Evolutionary conservation across 495 filamentous ascomycete genomes (phyloP), one percentile per base, ranked within the genome.

Genomic region (Penicillium diatomitis): DNA sequence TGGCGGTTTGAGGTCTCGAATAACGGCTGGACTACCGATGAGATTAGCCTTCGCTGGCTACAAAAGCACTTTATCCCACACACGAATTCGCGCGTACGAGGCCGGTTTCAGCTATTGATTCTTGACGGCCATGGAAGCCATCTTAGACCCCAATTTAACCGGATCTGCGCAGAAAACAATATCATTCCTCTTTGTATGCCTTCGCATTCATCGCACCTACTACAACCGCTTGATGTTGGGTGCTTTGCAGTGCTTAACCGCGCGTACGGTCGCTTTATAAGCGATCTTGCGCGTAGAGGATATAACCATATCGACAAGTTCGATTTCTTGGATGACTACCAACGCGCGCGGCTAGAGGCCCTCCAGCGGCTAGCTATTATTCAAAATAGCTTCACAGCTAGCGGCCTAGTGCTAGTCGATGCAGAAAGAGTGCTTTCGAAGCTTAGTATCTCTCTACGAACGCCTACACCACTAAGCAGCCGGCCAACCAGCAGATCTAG

Each of bases 201-300:
- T 6, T 8, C 57, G 11, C 54, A 64, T 50, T 55, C 48, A 5
- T 61, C 62, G 6, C 50, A 66, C 37, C 20, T 53, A 6, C 48
- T 62, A 11, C 61, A 66, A 41, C 63, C 61, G 8, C 54, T 66
- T 29, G 61, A 62, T 54, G 49, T 67, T n/a, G 48, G 56, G 10
- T 45, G 46, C 44, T 60, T 65, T 50, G 32, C 45, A 4, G 41
- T 48, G 0, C 35, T 61, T 6, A 59, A 64, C 27, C 29, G 49
- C 4, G 36, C 34, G 4, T 61, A 64, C 47, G 48, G 60, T 44
- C 30, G 38, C 27, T 42, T 51, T 31, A 11, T 49, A 43, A 42
- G 47, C 32, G 34, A 44, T 39, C 32, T 32, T n/a, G n/a, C n/a
- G n/a, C n/a, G n/a, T n/a, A n/a, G n/a, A n/a, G n/a, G n/a, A n/a